These are phyloP conservation scores for Limonium bicolor DNA, from an alignment of 148 eudicot species.

Conservation along the genomic window DNA sequence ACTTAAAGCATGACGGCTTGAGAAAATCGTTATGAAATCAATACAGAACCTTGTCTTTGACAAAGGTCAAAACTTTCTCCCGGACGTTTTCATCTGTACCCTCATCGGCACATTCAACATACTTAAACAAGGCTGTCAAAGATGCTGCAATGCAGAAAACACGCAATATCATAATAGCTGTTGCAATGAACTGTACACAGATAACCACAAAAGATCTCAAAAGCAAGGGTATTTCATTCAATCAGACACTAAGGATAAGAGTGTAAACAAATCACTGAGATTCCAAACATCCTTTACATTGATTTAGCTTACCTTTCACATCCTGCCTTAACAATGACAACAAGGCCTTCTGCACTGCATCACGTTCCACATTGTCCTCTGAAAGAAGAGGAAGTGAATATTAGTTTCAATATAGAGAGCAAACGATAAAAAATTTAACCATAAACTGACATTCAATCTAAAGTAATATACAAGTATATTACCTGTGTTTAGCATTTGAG, in stretches of 20 bases:
- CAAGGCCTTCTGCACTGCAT: slow-evolving; percentile 95
- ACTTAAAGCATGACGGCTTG: no score
- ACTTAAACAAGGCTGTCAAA: slow-evolving; percentile 76
- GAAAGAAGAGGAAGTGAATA: slow-evolving; percentile 7
- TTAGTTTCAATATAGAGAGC: no score
- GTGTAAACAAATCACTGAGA: no score
- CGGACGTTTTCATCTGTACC: slow-evolving; percentile 68
- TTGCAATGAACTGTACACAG: no score
- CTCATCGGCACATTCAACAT: slow-evolving; percentile 67
- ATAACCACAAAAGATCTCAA: background rate
- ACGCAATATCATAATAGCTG: background rate
- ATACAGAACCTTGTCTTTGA: slow-evolving; percentile 64
- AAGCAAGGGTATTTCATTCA: no score
- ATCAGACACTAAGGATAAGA: no score
- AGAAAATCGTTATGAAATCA: no score
- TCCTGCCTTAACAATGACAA: slow-evolving; percentile 91
- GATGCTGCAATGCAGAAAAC: slow-evolving; percentile 56
- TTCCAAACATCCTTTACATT: background rate
- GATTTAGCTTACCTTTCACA: slow-evolving; percentile 49
- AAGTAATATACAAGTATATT: slow-evolving; percentile 10
- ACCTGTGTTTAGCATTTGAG: slow-evolving; percentile 89
- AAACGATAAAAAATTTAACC: no score
- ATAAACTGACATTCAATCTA: no score
- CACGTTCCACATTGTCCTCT: slow-evolving; percentile 98
- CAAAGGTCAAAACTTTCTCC: slow-evolving; percentile 60